A percentile compares a stretch with the other conserved stretches of the same genome.
Evolutionary conservation across 805 yeast species (phyloP).

Genomic region (Candida vaughaniae): DNA sequence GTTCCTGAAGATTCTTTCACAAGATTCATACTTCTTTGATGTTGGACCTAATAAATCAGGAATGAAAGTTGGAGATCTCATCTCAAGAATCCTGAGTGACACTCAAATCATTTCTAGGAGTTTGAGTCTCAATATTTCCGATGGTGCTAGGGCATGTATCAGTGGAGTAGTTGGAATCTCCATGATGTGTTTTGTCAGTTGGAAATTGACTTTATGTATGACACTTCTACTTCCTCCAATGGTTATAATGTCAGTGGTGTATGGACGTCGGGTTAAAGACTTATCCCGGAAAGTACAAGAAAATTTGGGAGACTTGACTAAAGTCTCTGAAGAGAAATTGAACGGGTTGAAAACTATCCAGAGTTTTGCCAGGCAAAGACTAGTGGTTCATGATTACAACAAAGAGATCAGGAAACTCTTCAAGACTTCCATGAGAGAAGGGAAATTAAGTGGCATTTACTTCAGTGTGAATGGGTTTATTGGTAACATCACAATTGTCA

Average conservation of each 20-base stretch:
- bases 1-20: constrained; percentile 72
- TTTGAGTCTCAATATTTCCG: constrained; percentile 84
- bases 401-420: constrained; percentile 64
- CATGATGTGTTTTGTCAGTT: constrained; percentile 88
- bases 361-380: constrained; percentile 80
- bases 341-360: constrained; percentile 85
- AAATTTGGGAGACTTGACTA: constrained; percentile 80
- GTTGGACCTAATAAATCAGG: constrained; percentile 52
- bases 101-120: constrained; percentile 85
- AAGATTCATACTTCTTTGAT: constrained; percentile 88
- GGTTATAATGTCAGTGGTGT: constrained; percentile 72
- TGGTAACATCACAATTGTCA: constrained; percentile 79
- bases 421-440: constrained; percentile 75
- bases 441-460: constrained; percentile 70
- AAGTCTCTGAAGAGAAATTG: constrained; percentile 88
- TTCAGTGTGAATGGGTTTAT: constrained; percentile 78
- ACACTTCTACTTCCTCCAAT: constrained; percentile 80
- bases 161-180: constrained; percentile 84
- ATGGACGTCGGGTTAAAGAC: constrained; percentile 75
- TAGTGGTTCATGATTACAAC: constrained; percentile 75
- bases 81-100: constrained; percentile 84
- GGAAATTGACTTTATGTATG: constrained; percentile 81
- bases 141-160: constrained; percentile 82
- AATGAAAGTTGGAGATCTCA: constrained; percentile 83
- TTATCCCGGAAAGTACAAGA: constrained; percentile 78